Conservation (phyloP, 495 filamentous ascomycete genomes). For the Aspergillus leporis region DNA sequence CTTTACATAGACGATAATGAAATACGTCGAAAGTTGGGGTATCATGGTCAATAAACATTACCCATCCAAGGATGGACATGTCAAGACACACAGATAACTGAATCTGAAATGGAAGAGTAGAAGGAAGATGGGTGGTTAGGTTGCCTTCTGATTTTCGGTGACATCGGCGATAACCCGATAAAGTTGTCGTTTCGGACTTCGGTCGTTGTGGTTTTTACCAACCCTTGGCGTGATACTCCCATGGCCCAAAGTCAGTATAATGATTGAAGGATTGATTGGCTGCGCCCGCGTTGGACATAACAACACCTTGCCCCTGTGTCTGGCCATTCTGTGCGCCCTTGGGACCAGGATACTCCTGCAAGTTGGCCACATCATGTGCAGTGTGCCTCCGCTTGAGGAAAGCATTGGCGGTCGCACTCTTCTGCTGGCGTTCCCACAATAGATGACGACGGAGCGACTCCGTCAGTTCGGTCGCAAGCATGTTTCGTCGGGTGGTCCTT, state of each 20-base stretch:
- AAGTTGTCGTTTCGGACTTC: neutral
- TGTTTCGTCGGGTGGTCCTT: conserved; percentile 90
- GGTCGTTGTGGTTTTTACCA: conserved; percentile 47
- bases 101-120: neutral
- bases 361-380: conserved; percentile 80
- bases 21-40: conserved; percentile 22
- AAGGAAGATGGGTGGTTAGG: neutral
- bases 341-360: conserved; percentile 68
- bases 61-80: conserved; percentile 24
- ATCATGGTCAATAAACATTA: conserved; percentile 35
- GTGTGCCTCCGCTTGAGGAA: conserved; percentile 91
- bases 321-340: conserved; percentile 31
- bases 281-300: conserved; percentile 17
- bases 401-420: conserved; percentile 83
- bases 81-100: conserved; percentile 22
- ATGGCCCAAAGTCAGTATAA: conserved; percentile 63
- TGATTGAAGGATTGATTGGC: conserved; percentile 57
- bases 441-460: conserved; percentile 76
- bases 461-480: conserved; percentile 91
- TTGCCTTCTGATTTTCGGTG: neutral
- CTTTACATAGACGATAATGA: conserved; percentile 22
- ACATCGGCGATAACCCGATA: neutral
- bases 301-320: conserved; percentile 15
- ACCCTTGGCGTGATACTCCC: conserved; percentile 70
- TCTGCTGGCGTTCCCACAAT: conserved; percentile 87